Conservation (phyloP, 495 filamentous ascomycete genomes). For the Podospora didyma region DNA sequence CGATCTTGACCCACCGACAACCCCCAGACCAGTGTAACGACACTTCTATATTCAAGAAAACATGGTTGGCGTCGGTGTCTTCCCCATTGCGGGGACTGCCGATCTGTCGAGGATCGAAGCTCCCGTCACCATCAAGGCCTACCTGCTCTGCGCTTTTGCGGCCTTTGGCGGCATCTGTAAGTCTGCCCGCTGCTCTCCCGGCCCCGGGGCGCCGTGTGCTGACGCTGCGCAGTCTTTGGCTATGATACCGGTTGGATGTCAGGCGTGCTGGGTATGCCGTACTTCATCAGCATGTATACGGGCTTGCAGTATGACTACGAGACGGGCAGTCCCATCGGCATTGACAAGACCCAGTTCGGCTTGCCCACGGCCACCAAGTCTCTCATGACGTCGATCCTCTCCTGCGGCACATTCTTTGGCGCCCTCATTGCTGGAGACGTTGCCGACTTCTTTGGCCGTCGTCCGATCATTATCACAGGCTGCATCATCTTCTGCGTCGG, state of each 20-base stretch:
- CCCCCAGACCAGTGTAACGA: too few species aligned
- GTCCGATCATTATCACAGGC: constrained; percentile 61
- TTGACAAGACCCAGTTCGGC: constrained; percentile 23
- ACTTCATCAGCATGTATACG: constrained; percentile 58
- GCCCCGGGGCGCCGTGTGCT: background rate
- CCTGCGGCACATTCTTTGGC: constrained; percentile 72
- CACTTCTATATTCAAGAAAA: background rate
- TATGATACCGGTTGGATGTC: constrained; percentile 65
- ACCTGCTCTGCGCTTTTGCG: constrained; percentile 63
- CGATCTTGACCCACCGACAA: too few species aligned
- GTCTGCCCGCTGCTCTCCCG: background rate
- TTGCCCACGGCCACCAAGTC: constrained; percentile 47
- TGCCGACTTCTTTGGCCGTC: constrained; percentile 65
- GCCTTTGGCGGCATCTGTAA: constrained; percentile 59
- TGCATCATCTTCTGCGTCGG: constrained; percentile 62
- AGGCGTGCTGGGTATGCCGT: constrained; percentile 52
- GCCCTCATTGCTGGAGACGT: constrained; percentile 65
- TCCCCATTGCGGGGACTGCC: constrained; percentile 29
- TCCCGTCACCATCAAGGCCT: constrained; percentile 62
- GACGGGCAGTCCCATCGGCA: constrained; percentile 35
- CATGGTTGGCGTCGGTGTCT: constrained; percentile 19
- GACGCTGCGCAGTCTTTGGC: constrained; percentile 44
- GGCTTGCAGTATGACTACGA: constrained; percentile 57
- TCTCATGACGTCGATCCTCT: constrained; percentile 70
- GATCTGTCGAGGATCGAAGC: constrained; percentile 55